Percentiles rank a stretch among this genome's conserved stretches.
Evolutionary conservation across 345 rosid genomes (phyloP).

Genomic region (Gynandropsis gynandra): DNA sequence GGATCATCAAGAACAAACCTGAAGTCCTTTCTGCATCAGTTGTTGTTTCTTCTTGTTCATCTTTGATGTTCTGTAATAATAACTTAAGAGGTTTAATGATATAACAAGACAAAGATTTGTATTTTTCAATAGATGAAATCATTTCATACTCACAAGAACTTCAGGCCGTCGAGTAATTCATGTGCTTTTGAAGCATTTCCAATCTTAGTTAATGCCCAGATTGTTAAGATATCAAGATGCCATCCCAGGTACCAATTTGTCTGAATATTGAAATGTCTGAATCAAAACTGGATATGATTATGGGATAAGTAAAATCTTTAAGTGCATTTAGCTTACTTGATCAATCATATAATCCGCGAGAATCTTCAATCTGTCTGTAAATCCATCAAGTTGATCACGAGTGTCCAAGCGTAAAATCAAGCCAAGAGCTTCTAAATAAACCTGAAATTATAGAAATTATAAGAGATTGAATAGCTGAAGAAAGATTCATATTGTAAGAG

Average conservation of each 20-base stretch:
- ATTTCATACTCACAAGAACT: slow-evolving; percentile 42
- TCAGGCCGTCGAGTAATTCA: slow-evolving; percentile 58
- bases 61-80: slow-evolving; percentile 40
- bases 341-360: slow-evolving; percentile 41
- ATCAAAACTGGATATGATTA: background rate
- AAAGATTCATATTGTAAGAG: background rate
- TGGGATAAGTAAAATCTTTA: background rate
- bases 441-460: slow-evolving; percentile 35
- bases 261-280: slow-evolving; percentile 30
- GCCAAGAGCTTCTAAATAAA: slow-evolving; percentile 71
- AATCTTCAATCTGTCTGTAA: slow-evolving; percentile 45
- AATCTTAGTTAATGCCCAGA: slow-evolving; percentile 67
- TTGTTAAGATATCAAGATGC: slow-evolving; percentile 72
- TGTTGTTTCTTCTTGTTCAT: slow-evolving; percentile 75
- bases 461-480: background rate
- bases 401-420: slow-evolving; percentile 56
- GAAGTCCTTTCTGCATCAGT: slow-evolving; percentile 56
- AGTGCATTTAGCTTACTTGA: slow-evolving; percentile 39
- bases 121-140: no score
- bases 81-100: slow-evolving; percentile 2
- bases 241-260: slow-evolving; percentile 64
- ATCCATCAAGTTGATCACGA: slow-evolving; percentile 42
- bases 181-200: slow-evolving; percentile 64
- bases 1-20: slow-evolving; percentile 42
- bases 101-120: slow-evolving; percentile 7